Conservation (phyloP, 306 rosid species). For the Prunus kanzakura region DNA sequence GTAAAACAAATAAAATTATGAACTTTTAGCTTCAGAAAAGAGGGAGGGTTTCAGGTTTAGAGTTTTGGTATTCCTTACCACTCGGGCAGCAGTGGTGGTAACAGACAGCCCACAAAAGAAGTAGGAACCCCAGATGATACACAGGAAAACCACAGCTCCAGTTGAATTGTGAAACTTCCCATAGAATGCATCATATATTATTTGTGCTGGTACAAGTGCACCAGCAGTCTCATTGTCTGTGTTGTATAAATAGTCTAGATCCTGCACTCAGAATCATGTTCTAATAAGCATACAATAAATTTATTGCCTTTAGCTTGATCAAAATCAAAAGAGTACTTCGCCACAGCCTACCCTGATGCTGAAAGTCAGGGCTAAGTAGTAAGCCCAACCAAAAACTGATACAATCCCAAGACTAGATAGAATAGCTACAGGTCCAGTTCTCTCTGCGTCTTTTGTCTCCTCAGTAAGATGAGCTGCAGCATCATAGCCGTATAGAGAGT, state of each 20-base stretch:
- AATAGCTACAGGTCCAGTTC: too few relatives aligned
- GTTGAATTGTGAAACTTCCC: conserved; percentile 23
- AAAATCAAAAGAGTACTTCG: background rate
- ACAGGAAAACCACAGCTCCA: conserved; percentile 25
- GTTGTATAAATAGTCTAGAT: conserved; percentile 19
- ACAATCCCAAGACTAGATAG: too few relatives aligned
- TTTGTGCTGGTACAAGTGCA: conserved; percentile 25
- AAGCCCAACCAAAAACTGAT: conserved; percentile 1
- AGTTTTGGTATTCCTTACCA: conserved; percentile 8
- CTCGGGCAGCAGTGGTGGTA: conserved; percentile 22
- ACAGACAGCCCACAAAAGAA: conserved; percentile 28
- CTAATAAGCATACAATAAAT: background rate
- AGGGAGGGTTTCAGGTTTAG: background rate
- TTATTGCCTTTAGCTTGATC: background rate
- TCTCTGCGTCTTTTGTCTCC: conserved; percentile 16
- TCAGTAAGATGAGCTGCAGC: conserved; percentile 30
- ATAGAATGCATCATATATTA: conserved; percentile 26
- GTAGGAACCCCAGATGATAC: conserved; percentile 24
- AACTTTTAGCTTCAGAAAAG: background rate
- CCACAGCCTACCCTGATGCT: conserved; percentile 20
- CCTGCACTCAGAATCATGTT: conserved; percentile 2
- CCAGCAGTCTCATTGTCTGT: conserved; percentile 28
- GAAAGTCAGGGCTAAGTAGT: conserved; percentile 26
- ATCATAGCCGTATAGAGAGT: conserved; percentile 20
- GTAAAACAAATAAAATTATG: background rate